Evolutionary conservation across 164 flowering plant species (phyloP), one percentile per base, ranked within the genome.

Genomic region (Euptelea pleiosperma): DNA sequence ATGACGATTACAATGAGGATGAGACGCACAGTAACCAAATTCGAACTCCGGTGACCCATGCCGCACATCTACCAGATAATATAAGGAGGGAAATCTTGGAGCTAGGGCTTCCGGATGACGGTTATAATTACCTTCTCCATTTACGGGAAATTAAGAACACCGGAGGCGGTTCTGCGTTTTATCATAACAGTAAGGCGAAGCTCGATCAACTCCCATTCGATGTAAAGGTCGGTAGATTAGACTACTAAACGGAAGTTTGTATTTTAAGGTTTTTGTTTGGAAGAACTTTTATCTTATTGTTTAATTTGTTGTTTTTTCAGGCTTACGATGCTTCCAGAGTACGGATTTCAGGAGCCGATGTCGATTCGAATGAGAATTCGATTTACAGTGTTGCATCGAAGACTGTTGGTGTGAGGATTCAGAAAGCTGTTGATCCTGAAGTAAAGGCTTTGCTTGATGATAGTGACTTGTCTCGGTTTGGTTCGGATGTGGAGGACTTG

Each of bases 51-150:
- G 33, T 12, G 29, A 24, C 4, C 0, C 10, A 19, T 19, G 29
- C 31, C 2, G 34, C 40, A 6, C n/a, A 64, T 9, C 71, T 93
- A 64, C 89, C 89, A 7, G 92, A 86, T 37, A 35, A 72, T n/a
- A 52, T 82, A 9, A 72, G 95, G 78, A 79, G 42, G 65, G 96
- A 93, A 65, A 93, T 93, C 62, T 31, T 93, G 76, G 95, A 88
- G 69, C 68, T 93, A 34, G 99, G 97, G 59, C 77, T 88, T 74
- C 96, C 97, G 1, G 99, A 90, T 65, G 99, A 90, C 57, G 97
- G 99, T 4, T 93, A 93, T 56, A 91, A 93, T 58, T 93, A 93
- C 57, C 75, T 93, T 58, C 0, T 10, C 51, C 97, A 90, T 67
- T 28, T 93, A 71, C 74, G 95, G 41, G 99, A 93, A 64, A 88